Evolutionary conservation across 768 basidiomycete species (phyloP).

Genomic region (Baorangia bicolor): DNA sequence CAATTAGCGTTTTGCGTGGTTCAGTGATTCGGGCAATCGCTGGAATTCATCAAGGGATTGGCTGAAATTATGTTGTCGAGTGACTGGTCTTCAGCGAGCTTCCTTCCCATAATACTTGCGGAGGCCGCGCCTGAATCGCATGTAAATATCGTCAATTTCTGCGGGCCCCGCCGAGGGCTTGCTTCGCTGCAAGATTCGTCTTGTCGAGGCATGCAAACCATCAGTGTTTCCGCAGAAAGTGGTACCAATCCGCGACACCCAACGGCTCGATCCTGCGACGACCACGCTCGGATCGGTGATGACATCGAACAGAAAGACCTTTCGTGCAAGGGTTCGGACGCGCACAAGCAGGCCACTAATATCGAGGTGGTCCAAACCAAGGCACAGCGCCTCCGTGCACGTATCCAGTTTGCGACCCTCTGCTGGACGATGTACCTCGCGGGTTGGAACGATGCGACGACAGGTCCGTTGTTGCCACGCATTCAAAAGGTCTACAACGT

Average conservation of each 20-base stretch:
- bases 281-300: neutral
- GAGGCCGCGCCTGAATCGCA: too few relatives aligned
- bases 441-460: conserved; percentile 41
- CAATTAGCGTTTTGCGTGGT: too few relatives aligned
- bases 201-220: conserved; percentile 15
- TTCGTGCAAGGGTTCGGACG: neutral
- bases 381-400: conserved; percentile 21
- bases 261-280: neutral
- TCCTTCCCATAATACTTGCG: too few relatives aligned
- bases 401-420: conserved; percentile 34
- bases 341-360: too few relatives aligned
- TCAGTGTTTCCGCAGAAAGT: neutral
- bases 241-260: conserved; percentile 9
- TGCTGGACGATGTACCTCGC: conserved; percentile 36
- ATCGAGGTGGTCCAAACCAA: conserved; percentile 16
- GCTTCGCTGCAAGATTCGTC: neutral
- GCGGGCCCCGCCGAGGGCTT: too few relatives aligned
- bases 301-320: conserved; percentile 10
- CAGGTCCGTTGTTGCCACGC: conserved; percentile 38
- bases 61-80: too few relatives aligned
- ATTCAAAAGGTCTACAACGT: conserved; percentile 40
- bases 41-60: too few relatives aligned
- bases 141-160: neutral
- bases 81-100: too few relatives aligned
- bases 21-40: too few relatives aligned